Conservation (phyloP, 768 basidiomycete species). For the Suillus plorans region DNA sequence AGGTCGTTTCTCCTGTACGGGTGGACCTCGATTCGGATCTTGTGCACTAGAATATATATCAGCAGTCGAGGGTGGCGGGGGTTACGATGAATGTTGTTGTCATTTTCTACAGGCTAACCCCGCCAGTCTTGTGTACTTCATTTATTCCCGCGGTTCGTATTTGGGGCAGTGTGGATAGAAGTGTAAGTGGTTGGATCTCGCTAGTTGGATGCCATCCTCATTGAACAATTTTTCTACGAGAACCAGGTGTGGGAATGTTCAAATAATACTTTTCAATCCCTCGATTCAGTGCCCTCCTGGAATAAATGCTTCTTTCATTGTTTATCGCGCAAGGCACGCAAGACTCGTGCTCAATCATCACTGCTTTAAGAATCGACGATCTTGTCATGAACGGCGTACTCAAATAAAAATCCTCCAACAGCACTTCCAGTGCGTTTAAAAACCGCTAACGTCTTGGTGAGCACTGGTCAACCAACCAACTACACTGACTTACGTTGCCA, state of each 20-base stretch:
- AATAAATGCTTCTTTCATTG: background rate
- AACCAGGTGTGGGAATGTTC: background rate
- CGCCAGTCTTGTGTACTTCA: background rate
- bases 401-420: background rate
- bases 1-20: background rate
- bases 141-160: background rate
- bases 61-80: background rate
- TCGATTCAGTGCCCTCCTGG: background rate
- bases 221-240: background rate
- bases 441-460: background rate
- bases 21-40: background rate
- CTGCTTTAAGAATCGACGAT: background rate
- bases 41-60: background rate
- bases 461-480: background rate
- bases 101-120: background rate
- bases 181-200: background rate
- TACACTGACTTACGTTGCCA: background rate
- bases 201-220: background rate
- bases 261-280: constrained; percentile 1
- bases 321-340: background rate
- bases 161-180: background rate
- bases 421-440: background rate
- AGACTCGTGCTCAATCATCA: background rate
- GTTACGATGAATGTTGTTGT: too few species aligned
- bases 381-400: background rate